A percentile compares a stretch with the other conserved stretches of the same genome.
These are phyloP conservation scores for Oryza glaberrima DNA, from an alignment of 176 grass and related monocot species.

Conservation along the genomic window DNA sequence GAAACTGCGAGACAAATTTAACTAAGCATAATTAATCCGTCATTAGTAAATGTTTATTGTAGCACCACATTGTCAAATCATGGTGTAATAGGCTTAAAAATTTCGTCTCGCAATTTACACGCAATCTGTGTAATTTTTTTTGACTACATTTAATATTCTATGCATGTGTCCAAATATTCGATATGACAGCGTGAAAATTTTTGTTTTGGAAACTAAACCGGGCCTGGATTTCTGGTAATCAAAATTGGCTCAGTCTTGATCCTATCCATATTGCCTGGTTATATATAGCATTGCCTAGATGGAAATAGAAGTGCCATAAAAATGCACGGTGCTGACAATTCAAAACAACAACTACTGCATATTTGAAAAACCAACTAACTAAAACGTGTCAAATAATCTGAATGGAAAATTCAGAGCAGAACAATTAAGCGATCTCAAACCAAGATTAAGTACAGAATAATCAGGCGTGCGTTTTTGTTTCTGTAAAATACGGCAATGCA, in stretches of 20 bases:
- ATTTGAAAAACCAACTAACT: neutral
- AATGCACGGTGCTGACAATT: too few relatives aligned
- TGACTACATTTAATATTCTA: too few relatives aligned
- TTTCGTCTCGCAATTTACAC: too few relatives aligned
- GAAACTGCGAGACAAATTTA: too few relatives aligned
- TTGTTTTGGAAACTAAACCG: too few relatives aligned
- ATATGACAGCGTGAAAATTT: too few relatives aligned
- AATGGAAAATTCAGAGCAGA: neutral
- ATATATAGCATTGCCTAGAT: neutral
- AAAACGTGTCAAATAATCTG: neutral
- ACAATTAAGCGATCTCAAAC: neutral
- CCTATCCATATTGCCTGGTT: neutral
- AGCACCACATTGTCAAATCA: too few relatives aligned
- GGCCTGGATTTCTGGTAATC: neutral
- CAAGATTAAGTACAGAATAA: neutral
- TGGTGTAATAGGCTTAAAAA: too few relatives aligned
- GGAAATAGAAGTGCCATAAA: neutral
- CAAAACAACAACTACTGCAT: neutral
- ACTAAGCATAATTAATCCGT: too few relatives aligned
- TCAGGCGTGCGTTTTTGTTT: neutral
- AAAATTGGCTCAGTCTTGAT: neutral
- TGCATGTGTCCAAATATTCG: too few relatives aligned
- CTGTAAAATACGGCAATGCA: neutral
- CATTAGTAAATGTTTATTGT: too few relatives aligned
- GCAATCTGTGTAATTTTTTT: too few relatives aligned